A percentile compares a stretch with the other conserved stretches of the same genome.
These are phyloP conservation scores for Diaporthe longicolla DNA, from an alignment of 2,329 filamentous ascomycete species.

Conservation along the genomic window DNA sequence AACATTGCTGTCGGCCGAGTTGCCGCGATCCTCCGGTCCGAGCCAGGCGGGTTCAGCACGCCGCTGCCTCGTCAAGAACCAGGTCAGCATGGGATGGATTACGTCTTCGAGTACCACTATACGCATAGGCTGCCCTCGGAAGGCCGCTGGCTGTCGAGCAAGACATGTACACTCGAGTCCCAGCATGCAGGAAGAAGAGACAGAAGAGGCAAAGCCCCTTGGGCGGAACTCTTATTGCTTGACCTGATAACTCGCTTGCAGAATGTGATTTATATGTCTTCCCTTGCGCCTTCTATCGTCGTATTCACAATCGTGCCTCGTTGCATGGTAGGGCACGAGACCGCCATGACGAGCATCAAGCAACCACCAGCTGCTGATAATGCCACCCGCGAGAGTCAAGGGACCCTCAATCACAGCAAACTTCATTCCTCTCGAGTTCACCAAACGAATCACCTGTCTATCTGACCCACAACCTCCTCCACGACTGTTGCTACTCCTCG, in stretches of 20 bases:
- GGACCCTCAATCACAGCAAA: background rate
- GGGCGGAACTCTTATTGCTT: slow-evolving; percentile 16
- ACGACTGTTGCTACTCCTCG: slow-evolving; percentile 49
- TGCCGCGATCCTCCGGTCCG: background rate
- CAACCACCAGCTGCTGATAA: background rate
- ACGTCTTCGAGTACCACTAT: background rate
- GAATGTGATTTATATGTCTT: slow-evolving; percentile 24
- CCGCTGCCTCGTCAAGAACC: background rate
- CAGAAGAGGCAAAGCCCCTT: background rate
- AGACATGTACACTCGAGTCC: slow-evolving; percentile 4
- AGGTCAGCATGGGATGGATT: background rate
- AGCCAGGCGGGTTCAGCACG: background rate
- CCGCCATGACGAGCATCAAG: background rate
- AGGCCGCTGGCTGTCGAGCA: background rate
- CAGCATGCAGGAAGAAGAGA: background rate
- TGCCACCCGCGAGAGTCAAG: background rate
- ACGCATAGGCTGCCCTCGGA: background rate
- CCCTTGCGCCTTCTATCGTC: slow-evolving; percentile 32
- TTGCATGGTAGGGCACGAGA: background rate
- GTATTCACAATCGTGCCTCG: slow-evolving; percentile 8
- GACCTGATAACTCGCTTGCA: slow-evolving; percentile 10
- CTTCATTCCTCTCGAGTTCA: background rate
- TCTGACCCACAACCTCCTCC: background rate
- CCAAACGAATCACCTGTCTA: background rate
- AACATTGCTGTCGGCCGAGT: background rate